Evolutionary conservation across 2,329 filamentous ascomycete species (phyloP).

Genomic region (Pestalotiopsis sp.): DNA sequence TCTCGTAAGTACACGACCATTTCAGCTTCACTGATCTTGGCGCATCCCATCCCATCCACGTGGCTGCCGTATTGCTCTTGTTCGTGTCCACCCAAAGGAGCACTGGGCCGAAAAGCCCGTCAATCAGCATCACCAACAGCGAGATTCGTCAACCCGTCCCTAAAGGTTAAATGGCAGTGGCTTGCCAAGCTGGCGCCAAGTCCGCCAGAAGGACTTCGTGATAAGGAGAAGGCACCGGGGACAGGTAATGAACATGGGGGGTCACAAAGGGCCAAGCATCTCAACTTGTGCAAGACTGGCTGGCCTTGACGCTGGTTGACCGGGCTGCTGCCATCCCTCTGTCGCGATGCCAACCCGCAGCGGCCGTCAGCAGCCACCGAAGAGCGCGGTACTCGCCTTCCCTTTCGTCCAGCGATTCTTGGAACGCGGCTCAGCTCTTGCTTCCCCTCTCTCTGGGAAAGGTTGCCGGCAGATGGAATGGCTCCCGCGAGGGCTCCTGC

Average conservation of each 20-base stretch:
- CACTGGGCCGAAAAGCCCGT: conserved; percentile 7
- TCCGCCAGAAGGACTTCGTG: not conserved
- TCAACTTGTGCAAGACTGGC: not conserved
- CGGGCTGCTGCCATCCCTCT: not conserved
- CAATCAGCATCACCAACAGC: conserved; percentile 5
- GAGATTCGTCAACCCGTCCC: not conserved
- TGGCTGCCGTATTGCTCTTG: not conserved
- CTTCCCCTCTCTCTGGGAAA: not conserved
- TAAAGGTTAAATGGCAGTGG: conserved; percentile 11
- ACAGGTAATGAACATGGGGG: not conserved
- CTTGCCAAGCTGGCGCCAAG: conserved; percentile 16
- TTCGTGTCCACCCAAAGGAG: conserved; percentile 3
- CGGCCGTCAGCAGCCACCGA: conserved; percentile 1
- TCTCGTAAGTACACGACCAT: not conserved
- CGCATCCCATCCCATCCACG: conserved; percentile 1
- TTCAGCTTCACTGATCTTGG: conserved; percentile 11
- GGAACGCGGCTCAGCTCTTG: not conserved
- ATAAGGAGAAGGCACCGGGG: not conserved
- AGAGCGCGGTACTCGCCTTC: not conserved
- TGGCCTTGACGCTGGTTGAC: not conserved
- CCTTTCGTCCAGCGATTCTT: not conserved
- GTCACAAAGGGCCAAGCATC: not conserved
- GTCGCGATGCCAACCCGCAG: not conserved
- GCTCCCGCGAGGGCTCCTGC: too few relatives aligned
- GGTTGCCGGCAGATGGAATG: not conserved